Percentiles rank a stretch among this genome's conserved stretches.
These are phyloP conservation scores for Mediolabrus comicus DNA, from an alignment of 108 stramenopile genomes.

Conservation along the genomic window DNA sequence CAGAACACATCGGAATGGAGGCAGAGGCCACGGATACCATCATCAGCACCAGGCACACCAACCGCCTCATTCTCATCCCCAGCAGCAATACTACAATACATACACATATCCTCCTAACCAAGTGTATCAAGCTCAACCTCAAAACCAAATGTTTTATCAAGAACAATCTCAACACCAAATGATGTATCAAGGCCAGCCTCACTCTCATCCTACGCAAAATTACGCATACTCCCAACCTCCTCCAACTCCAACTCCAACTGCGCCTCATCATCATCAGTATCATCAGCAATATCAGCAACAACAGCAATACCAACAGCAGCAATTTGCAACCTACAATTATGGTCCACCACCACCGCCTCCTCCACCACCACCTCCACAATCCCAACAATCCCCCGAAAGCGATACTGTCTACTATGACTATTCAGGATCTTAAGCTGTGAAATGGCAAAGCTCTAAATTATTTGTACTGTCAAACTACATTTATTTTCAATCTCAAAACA, in stretches of 20 bases:
- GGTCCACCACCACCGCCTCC: slow-evolving; percentile 9
- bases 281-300: not conserved
- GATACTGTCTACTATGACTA: slow-evolving; percentile 54
- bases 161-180: not conserved
- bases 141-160: not conserved
- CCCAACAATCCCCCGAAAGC: slow-evolving; percentile 12
- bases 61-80: not conserved
- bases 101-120: not conserved
- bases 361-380: slow-evolving; percentile 31
- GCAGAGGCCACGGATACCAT: slow-evolving; percentile 10
- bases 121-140: not conserved
- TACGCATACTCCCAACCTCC: slow-evolving; percentile 1
- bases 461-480: not conserved
- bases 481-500: not conserved
- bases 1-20: slow-evolving; percentile 1
- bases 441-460: not conserved
- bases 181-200: not conserved
- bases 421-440: slow-evolving; percentile 47
- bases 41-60: not conserved
- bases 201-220: not conserved
- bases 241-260: slow-evolving; percentile 6
- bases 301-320: slow-evolving; percentile 1
- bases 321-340: not conserved
- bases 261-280: not conserved
- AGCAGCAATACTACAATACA: not conserved